phyloP scores from a whole-genome alignment of 169 alveolate species.

The Besnoitia besnoiti region DNA sequence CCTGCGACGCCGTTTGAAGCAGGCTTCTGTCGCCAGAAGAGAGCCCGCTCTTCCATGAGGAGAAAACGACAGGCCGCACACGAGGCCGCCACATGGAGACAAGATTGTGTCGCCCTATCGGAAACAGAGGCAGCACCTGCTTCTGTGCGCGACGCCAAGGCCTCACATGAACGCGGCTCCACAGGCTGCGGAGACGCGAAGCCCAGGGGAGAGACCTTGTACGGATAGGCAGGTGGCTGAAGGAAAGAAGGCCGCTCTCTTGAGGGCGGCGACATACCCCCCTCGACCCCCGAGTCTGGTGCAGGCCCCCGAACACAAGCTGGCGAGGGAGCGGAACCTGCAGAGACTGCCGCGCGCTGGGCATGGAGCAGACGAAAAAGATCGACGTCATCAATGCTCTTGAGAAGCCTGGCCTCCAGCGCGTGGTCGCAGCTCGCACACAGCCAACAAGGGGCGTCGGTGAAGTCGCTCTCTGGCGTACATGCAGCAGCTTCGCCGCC shows the following conservation, averaged over 20 bases:
- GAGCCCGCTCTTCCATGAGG: not conserved
- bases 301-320: too few species aligned
- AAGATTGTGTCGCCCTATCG: too few species aligned
- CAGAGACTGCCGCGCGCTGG: too few species aligned
- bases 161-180: not conserved
- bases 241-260: not conserved
- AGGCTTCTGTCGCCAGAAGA: not conserved
- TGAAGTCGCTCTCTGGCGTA: not conserved
- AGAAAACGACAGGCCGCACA: not conserved
- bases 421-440: not conserved
- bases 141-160: not conserved
- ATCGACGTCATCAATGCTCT: slow-evolving; percentile 21
- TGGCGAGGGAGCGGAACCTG: too few species aligned
- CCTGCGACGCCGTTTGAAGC: not conserved
- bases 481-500: not conserved
- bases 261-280: not conserved
- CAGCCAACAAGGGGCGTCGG: not conserved
- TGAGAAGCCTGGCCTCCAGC: not conserved
- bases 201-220: not conserved
- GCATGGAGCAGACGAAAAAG: not conserved
- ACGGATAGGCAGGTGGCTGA: not conserved
- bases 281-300: not conserved
- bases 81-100: too few species aligned
- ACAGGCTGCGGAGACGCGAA: not conserved
- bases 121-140: too few species aligned